Conservation (phyloP, 2,329 filamentous ascomycete genomes). For the Aureobasidium sp. region DNA sequence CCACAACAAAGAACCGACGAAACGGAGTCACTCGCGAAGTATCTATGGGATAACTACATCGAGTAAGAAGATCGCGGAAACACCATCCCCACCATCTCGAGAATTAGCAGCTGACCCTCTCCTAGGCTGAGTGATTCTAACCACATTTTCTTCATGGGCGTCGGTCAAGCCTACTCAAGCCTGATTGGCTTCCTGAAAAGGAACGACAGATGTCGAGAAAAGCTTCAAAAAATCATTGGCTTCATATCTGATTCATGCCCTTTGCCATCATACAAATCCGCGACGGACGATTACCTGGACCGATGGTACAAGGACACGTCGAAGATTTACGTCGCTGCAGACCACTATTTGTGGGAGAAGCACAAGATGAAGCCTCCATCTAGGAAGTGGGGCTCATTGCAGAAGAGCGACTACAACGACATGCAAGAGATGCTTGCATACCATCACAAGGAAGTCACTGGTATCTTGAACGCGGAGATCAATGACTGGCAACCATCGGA, state of each 20-base stretch:
- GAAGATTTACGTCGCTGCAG: conserved; percentile 65
- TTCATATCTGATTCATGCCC: conserved; percentile 67
- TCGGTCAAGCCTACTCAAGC: conserved; percentile 82
- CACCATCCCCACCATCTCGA: no score
- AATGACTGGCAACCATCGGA: conserved; percentile 29
- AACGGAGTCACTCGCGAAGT: conserved; percentile 67
- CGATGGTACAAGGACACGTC: conserved; percentile 79
- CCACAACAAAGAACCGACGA: conserved; percentile 34
- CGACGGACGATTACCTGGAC: conserved; percentile 61
- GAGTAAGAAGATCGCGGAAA: conserved; percentile 44
- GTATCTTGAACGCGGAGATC: conserved; percentile 39
- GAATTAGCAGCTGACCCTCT: no score
- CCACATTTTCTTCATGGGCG: conserved; percentile 77
- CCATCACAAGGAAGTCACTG: conserved; percentile 45
- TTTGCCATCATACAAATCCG: conserved; percentile 63
- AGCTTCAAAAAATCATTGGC: conserved; percentile 66
- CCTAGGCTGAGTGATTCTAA: conserved; percentile 55
- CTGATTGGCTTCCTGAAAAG: conserved; percentile 69
- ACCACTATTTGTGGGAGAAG: conserved; percentile 68
- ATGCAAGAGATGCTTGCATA: conserved; percentile 52
- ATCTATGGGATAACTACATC: conserved; percentile 96
- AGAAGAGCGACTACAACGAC: conserved; percentile 38
- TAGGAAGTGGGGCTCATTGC: conserved; percentile 51
- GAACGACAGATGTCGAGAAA: conserved; percentile 56
- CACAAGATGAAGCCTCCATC: conserved; percentile 50